Evolutionary conservation across 2,329 filamentous ascomycete species (phyloP).

Genomic region (Penicillium vulpinum): DNA sequence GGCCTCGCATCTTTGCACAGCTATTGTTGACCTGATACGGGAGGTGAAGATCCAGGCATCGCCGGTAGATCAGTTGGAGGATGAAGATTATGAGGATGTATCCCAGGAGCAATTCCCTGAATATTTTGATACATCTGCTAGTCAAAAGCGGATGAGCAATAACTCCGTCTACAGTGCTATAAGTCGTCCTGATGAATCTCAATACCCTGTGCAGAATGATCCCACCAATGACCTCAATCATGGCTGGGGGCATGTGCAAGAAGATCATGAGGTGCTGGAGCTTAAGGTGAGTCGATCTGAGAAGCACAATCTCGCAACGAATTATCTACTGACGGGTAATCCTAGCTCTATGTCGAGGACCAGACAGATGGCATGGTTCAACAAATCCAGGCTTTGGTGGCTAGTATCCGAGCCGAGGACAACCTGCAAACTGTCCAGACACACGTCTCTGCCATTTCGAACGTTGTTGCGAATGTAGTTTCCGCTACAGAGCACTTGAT

Average conservation of each 20-base stretch:
- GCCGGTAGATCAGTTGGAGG: constrained; percentile 71
- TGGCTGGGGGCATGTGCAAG: constrained; percentile 41
- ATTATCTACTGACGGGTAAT: constrained; percentile 16
- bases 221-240: constrained; percentile 35
- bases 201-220: constrained; percentile 31
- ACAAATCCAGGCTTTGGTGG: constrained; percentile 78
- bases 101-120: constrained; percentile 67
- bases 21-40: constrained; percentile 82
- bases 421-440: constrained; percentile 64
- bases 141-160: constrained; percentile 54
- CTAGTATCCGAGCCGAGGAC: constrained; percentile 66
- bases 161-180: constrained; percentile 74
- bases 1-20: constrained; percentile 81
- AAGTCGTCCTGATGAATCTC: constrained; percentile 57
- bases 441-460: constrained; percentile 70
- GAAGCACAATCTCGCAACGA: neutral
- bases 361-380: constrained; percentile 77
- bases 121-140: constrained; percentile 64
- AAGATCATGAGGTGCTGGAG: constrained; percentile 57
- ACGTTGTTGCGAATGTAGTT: constrained; percentile 69
- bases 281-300: constrained; percentile 53
- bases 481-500: constrained; percentile 62
- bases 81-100: constrained; percentile 68
- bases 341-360: constrained; percentile 74
- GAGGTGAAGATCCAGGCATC: constrained; percentile 80